These are phyloP conservation scores for Globisporangium irregulare DNA, from an alignment of 352 stramenopile species.

Conservation along the genomic window DNA sequence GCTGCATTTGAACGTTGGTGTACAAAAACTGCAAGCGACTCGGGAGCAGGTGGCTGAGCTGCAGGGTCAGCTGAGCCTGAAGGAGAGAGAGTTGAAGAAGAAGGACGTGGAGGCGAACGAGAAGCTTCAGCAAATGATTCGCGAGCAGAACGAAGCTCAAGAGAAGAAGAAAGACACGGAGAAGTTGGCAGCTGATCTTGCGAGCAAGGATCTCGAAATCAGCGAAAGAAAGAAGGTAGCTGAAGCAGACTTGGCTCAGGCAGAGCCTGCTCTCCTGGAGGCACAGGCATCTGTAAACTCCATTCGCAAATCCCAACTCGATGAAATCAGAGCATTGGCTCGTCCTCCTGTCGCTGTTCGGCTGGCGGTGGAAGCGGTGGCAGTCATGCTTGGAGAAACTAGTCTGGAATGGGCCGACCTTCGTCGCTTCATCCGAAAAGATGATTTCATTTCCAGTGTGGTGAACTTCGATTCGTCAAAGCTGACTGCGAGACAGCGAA, in stretches of 20 bases:
- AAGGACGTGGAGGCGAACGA: slow-evolving; percentile 97
- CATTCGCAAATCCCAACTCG: slow-evolving; percentile 98
- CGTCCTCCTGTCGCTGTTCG: slow-evolving; percentile 95
- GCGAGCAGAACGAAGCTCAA: slow-evolving; percentile 97
- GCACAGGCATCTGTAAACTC: slow-evolving; percentile 96
- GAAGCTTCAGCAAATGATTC: slow-evolving; percentile 99
- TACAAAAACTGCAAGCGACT: slow-evolving; percentile 98
- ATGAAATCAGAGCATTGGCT: slow-evolving; percentile 97
- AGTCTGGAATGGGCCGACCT: slow-evolving; percentile 97
- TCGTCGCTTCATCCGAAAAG: slow-evolving; percentile 95
- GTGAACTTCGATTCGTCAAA: slow-evolving; percentile 99
- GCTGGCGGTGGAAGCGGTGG: slow-evolving; percentile 96
- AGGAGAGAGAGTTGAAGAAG: slow-evolving; percentile 94
- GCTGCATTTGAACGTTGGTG: slow-evolving; percentile 97
- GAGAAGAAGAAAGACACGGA: slow-evolving; percentile 96
- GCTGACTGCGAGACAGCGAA: slow-evolving; percentile 92
- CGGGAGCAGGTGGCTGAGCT: slow-evolving; percentile 95
- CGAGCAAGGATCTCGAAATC: slow-evolving; percentile 95
- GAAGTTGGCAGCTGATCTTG: slow-evolving; percentile 93
- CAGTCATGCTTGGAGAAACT: slow-evolving; percentile 97
- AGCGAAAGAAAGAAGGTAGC: slow-evolving; percentile 92
- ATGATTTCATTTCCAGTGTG: slow-evolving; percentile 99
- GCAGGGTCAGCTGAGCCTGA: slow-evolving; percentile 89
- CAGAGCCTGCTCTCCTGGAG: slow-evolving; percentile 96
- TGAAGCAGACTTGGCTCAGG: slow-evolving; percentile 95